These are phyloP conservation scores for Mychonastes homosphaera DNA, from an alignment of 139 green algal genomes.

Conservation along the genomic window DNA sequence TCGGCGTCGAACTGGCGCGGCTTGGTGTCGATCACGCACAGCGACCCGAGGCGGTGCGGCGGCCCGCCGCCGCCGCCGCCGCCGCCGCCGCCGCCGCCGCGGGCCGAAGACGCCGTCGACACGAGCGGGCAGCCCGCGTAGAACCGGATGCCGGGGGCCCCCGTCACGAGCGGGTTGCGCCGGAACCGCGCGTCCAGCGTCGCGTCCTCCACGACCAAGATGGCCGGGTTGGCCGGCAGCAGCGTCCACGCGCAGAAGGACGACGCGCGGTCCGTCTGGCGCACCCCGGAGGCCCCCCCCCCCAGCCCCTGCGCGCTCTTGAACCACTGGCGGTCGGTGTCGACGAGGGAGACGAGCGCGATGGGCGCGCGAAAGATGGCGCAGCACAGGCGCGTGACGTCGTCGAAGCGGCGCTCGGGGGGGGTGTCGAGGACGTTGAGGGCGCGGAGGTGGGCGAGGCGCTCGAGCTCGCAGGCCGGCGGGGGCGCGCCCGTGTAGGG, in stretches of 20 bases:
- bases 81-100: no score
- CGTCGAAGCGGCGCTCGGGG: slow-evolving; percentile 54
- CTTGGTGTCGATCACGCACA: slow-evolving; percentile 67
- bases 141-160: slow-evolving; percentile 64
- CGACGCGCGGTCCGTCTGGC: slow-evolving; percentile 44
- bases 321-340: slow-evolving; percentile 77
- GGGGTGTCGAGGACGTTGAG: slow-evolving; percentile 44
- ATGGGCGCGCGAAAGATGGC: slow-evolving; percentile 58
- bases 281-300: no score
- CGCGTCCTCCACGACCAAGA: slow-evolving; percentile 67
- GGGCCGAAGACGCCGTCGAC: slow-evolving; percentile 38
- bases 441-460: slow-evolving; percentile 27
- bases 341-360: slow-evolving; percentile 67
- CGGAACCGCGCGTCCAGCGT: slow-evolving; percentile 59
- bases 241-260: slow-evolving; percentile 84
- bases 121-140: slow-evolving; percentile 78
- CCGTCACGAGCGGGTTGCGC: slow-evolving; percentile 59
- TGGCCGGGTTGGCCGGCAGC: slow-evolving; percentile 49
- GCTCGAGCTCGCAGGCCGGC: slow-evolving; percentile 24
- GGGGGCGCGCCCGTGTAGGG: slow-evolving; percentile 22
- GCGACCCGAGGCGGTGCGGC: slow-evolving; percentile 48
- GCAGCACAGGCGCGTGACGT: slow-evolving; percentile 49
- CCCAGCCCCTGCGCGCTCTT: slow-evolving; percentile 54
- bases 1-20: slow-evolving; percentile 59
- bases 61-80: no score